Base-by-base conservation (phyloP, 1,284 basidiomycete species). In the Albatrellus sp. region DNA sequence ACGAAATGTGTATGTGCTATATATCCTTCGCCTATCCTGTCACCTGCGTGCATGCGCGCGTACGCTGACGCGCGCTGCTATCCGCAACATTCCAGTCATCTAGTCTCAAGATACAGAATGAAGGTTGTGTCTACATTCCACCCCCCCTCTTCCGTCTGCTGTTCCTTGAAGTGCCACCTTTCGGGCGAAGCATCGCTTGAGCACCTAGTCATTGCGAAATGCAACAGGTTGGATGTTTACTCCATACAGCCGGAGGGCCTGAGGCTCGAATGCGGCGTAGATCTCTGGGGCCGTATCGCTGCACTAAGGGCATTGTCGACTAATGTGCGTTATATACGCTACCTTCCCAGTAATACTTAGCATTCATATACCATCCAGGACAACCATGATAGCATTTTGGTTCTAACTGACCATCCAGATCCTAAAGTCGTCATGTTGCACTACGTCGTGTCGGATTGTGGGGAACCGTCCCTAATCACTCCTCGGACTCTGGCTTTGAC, bases 321-420 rank as follows among this genome's bases (percentile, higher is more conserved):
- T 36, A 54, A 64, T 53, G 80, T 80, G 55, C 56, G 69, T 61
- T 14, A 30, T n/a, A 30, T 8, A 32, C 10, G 17, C 24, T 32
- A 46, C 37, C 40, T 47, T 45, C n/a, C 24, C 20, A 14, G 9
- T 35, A 17, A 30, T 34, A 17, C 19, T 24, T 29, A 34, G 16
- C 20, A 39, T 52, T 44, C 42, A 45, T 47, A 32, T 12, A 38
- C 32, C 6, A 9, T 32, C 31, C 61, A 68, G 37, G 63, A 64
- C 14, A 57, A 59, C 11, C 61, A 63, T 38, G 72, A 72, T 10
- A 75, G 72, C 52, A 52, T 87, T 12, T 58, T 84, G 14, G 66
- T 83, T 16, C 65, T 85, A 54, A 71, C 80, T 0, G 80, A 81
- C 49, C 81, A 85, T 52, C 84, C 85, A 2, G 74, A 83, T 32